phyloP scores from a whole-genome alignment of 495 filamentous ascomycete species.

The Aspergillus incahuasiensis region DNA sequence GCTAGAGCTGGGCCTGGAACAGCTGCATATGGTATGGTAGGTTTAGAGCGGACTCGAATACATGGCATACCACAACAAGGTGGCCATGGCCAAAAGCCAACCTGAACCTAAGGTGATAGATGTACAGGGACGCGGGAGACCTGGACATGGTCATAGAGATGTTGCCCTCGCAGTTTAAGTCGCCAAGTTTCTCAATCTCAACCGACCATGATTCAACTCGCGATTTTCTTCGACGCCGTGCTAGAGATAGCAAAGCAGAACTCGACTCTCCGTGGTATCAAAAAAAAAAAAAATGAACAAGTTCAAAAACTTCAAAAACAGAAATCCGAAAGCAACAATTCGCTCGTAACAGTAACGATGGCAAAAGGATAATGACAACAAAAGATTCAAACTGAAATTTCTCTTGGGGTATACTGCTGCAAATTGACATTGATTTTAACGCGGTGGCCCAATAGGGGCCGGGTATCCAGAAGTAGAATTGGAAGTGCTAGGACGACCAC shows the following conservation, averaged over 20 bases:
- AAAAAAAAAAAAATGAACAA: conserved; percentile 18
- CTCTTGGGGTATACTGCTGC: conserved; percentile 57
- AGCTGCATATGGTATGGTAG: too few relatives aligned
- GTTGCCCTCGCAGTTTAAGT: not conserved
- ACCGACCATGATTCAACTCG: not conserved
- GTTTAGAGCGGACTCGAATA: not conserved
- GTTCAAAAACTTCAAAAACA: conserved; percentile 9
- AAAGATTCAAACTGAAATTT: conserved; percentile 31
- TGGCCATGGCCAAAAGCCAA: not conserved
- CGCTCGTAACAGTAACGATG: conserved; percentile 16
- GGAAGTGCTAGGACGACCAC: conserved; percentile 86
- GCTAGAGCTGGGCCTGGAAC: not conserved
- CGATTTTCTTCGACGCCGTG: not conserved
- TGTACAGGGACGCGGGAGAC: not conserved
- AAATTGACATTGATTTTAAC: conserved; percentile 63
- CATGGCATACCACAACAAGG: not conserved
- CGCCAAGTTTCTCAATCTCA: not conserved
- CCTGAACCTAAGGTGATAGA: not conserved
- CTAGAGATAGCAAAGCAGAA: not conserved
- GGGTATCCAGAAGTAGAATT: conserved; percentile 95
- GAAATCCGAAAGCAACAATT: conserved; percentile 22
- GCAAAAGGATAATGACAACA: not conserved
- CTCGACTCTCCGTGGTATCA: conserved; percentile 38
- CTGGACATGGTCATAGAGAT: not conserved
- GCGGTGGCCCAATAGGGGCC: conserved; percentile 80